Evolutionary conservation across 495 filamentous ascomycete species (phyloP), one percentile per base, ranked within the genome.

Genomic region (Penicillium paxilli): DNA sequence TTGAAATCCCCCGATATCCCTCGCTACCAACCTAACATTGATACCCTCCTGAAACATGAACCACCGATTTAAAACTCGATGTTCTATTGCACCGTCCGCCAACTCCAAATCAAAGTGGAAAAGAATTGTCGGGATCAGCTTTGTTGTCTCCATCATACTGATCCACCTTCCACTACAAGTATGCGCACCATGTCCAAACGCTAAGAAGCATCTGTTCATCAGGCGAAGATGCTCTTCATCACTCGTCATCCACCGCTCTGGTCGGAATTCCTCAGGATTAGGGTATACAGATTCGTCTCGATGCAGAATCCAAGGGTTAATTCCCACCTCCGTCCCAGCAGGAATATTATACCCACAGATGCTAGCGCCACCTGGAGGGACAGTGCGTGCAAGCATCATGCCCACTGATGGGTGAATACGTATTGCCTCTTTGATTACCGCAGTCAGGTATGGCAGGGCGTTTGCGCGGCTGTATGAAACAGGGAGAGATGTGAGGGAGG

Each of bases 91-190:
- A 1, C 58, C 51, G 9, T 57, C 45, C 19, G 52, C 58, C 30
- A 69, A 32, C 14, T 52, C 40, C n/a, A 84, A 68, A 49, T 89
- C 84, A 68, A 90, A 93, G 51, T 81, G 71, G 52, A 86, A 75
- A 58, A 92, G 64, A 57, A 92, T 73, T 52, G 79, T 85, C 41
- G 89, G 90, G 17, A 92, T 79, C 37, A 92, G 61, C 74, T 94
- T 94, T 57, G 89, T 87, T 52, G 92, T 87, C 79, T 92, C 90
- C 66, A 90, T 61, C 59, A 91, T 61, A 22, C 81, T 84, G 53
- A 94, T 90, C 57, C 92, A 90, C 80, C 83, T 82, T 4, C 87
- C 87, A 42, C 88, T 83, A 58, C 87, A 90, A 1, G 81, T 83
- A 41, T 86, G 63, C 14, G 76, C 69, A 1, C 87, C 87, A 2